These are phyloP conservation scores for Leucocoprinus leucothites DNA, from an alignment of 768 basidiomycete species.

Conservation along the genomic window DNA sequence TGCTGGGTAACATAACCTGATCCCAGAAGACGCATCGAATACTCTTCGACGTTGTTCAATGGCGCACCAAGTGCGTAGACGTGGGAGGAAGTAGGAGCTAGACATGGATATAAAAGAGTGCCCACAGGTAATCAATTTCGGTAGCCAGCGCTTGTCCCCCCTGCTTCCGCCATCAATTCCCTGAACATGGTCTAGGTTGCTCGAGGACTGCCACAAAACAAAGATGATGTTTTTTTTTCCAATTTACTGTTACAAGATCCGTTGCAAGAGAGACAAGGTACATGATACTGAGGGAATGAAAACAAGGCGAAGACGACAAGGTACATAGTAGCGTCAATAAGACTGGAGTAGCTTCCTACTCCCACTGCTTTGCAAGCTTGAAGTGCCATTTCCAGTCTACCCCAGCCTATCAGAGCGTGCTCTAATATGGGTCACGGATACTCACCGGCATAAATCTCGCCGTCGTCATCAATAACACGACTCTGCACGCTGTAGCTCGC, in stretches of 20 bases:
- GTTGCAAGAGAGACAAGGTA: conserved; percentile 4
- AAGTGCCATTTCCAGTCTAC: conserved; percentile 87
- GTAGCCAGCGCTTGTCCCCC: too few relatives aligned
- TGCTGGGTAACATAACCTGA: neutral
- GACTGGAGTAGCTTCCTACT: conserved; percentile 14
- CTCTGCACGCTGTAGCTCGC: conserved; percentile 78
- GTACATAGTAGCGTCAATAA: neutral
- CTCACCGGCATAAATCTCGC: conserved; percentile 73
- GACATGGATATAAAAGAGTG: neutral
- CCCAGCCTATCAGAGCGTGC: neutral
- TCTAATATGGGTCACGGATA: conserved; percentile 7
- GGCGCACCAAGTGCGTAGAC: neutral
- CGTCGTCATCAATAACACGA: conserved; percentile 87
- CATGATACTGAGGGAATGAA: conserved; percentile 3
- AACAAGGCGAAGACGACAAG: neutral
- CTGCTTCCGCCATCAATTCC: neutral
- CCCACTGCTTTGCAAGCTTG: conserved; percentile 94
- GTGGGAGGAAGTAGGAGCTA: neutral
- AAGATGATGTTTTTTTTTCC: neutral
- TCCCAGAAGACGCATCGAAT: neutral
- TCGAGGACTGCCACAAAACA: neutral
- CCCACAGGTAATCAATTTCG: neutral
- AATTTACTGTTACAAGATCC: neutral
- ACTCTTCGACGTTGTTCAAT: neutral
- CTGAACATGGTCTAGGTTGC: neutral